phyloP scores from a whole-genome alignment of 1,284 basidiomycete genomes.

The Kwoniella shivajii region DNA sequence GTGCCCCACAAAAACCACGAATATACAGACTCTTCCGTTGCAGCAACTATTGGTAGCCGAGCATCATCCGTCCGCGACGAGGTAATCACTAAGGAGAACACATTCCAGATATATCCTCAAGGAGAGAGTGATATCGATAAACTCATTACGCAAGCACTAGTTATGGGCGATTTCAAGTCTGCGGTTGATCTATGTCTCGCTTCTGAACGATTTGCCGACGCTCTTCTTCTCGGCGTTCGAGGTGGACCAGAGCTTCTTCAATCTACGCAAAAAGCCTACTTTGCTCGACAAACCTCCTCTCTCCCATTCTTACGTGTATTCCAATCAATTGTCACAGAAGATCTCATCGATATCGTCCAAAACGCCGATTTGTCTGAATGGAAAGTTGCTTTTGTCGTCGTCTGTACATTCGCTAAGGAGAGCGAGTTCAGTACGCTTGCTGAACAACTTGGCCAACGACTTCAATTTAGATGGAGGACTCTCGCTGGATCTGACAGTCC shows the following conservation, averaged over 20 bases:
- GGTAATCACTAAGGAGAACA: constrained; percentile 61
- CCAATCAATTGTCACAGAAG: constrained; percentile 92
- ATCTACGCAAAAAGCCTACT: constrained; percentile 91
- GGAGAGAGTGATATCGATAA: constrained; percentile 87
- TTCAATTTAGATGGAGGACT: constrained; percentile 77
- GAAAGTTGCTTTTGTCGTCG: constrained; percentile 95
- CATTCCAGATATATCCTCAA: constrained; percentile 87
- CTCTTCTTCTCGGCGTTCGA: constrained; percentile 87
- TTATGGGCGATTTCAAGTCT: constrained; percentile 90
- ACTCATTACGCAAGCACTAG: constrained; percentile 87
- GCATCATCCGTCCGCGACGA: constrained; percentile 83
- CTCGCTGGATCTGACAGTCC: constrained; percentile 60
- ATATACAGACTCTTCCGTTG: constrained; percentile 79
- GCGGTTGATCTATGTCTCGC: constrained; percentile 92
- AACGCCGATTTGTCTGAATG: constrained; percentile 94
- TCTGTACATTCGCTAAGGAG: constrained; percentile 88
- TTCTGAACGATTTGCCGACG: constrained; percentile 88
- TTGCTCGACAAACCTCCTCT: constrained; percentile 73
- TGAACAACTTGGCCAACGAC: constrained; percentile 87
- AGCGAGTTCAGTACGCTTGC: constrained; percentile 84
- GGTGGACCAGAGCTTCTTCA: constrained; percentile 88
- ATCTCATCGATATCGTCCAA: constrained; percentile 89
- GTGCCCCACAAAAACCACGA: constrained; percentile 79
- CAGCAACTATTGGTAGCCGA: constrained; percentile 70
- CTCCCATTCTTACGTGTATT: constrained; percentile 90